These are phyloP conservation scores for Cyclocybe cylindracea DNA, from an alignment of 768 basidiomycete genomes.

Conservation along the genomic window DNA sequence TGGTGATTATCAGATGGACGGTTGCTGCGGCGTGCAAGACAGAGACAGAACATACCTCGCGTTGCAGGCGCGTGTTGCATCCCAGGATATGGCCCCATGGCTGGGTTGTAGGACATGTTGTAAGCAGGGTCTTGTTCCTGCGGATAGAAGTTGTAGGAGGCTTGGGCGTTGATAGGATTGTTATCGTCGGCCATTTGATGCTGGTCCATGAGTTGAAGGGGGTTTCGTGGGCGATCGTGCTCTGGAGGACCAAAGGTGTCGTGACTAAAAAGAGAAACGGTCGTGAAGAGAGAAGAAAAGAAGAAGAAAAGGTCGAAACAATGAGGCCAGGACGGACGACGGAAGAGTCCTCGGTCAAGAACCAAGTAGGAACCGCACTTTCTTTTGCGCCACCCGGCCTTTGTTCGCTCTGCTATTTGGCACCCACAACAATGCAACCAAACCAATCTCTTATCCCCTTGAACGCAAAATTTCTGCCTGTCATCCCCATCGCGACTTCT, in stretches of 20 bases:
- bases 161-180: constrained; percentile 47
- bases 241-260: constrained; percentile 21
- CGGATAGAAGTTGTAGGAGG: constrained; percentile 52
- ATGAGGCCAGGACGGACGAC: constrained; percentile 15
- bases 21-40: constrained; percentile 40
- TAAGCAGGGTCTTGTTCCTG: constrained; percentile 58
- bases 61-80: constrained; percentile 63
- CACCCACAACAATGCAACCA: constrained; percentile 9
- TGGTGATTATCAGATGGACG: constrained; percentile 68
- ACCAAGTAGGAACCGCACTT: constrained; percentile 1
- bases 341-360: constrained; percentile 15
- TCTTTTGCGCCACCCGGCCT: constrained; percentile 13
- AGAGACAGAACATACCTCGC: constrained; percentile 61
- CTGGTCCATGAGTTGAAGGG: constrained; percentile 46
- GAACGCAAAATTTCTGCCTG: neutral
- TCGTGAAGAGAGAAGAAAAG: constrained; percentile 36
- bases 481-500: too few relatives aligned
- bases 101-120: constrained; percentile 51
- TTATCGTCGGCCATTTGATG: constrained; percentile 48
- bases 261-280: constrained; percentile 27
- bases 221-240: constrained; percentile 29
- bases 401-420: constrained; percentile 19
- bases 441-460: neutral
- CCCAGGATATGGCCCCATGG: constrained; percentile 60
- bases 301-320: constrained; percentile 35